Conservation (phyloP, 768 basidiomycete species). For the Rhodosporidiobolus sp. region DNA sequence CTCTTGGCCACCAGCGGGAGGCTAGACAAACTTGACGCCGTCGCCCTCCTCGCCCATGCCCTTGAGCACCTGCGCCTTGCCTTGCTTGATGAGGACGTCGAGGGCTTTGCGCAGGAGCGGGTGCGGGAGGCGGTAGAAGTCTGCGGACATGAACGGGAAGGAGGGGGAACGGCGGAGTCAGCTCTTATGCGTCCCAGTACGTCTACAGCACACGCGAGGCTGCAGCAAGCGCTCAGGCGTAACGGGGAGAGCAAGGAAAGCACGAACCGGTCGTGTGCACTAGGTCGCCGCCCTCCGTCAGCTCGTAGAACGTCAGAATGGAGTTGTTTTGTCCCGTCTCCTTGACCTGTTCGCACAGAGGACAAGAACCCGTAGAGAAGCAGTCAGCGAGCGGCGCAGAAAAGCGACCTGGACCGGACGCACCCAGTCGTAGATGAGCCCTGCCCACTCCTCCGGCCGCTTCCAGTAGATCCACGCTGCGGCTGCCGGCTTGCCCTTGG, state of each 20-base stretch:
- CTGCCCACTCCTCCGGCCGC: constrained; percentile 52
- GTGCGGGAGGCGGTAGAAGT: constrained; percentile 50
- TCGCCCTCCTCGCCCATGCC: constrained; percentile 50
- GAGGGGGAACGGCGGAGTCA: background rate
- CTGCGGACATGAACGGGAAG: constrained; percentile 32
- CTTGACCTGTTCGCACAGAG: constrained; percentile 43
- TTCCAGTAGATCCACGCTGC: constrained; percentile 49
- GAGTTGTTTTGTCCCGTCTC: constrained; percentile 49
- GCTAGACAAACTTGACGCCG: constrained; percentile 51
- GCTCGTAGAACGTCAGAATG: constrained; percentile 53
- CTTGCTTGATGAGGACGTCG: constrained; percentile 49
- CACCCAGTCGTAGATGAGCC: constrained; percentile 52
- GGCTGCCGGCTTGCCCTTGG: constrained; percentile 43
- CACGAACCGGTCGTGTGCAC: constrained; percentile 46
- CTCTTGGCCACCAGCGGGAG: too few relatives aligned
- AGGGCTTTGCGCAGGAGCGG: constrained; percentile 49
- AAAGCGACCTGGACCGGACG: constrained; percentile 19
- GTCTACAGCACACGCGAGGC: too few relatives aligned
- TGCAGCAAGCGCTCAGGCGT: too few relatives aligned
- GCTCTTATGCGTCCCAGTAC: background rate
- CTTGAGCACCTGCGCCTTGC: constrained; percentile 52
- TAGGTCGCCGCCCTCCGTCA: constrained; percentile 49
- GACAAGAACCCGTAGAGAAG: background rate
- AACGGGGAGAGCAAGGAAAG: background rate
- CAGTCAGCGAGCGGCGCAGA: background rate